Evolutionary conservation across 2,329 filamentous ascomycete genomes (phyloP).

Genomic region (Ophiocordyceps robertsii): DNA sequence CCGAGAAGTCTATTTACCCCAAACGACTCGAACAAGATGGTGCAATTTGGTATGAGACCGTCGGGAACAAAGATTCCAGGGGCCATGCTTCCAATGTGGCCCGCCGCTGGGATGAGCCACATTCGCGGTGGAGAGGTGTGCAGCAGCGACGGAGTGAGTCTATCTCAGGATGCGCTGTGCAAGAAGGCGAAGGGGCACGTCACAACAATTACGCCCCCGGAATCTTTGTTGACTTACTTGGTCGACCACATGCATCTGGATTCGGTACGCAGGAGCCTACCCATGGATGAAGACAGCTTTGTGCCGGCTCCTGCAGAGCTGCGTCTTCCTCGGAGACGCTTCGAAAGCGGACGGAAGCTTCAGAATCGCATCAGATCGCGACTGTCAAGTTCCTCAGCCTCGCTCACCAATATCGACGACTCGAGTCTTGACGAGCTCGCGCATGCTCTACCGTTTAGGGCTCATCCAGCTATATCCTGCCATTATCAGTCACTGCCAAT

Average conservation of each 20-base stretch:
- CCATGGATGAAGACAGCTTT: conserved; percentile 23
- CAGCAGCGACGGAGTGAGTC: not conserved
- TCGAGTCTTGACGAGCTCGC: conserved; percentile 23
- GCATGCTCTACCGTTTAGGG: conserved; percentile 6
- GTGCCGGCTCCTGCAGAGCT: conserved; percentile 32
- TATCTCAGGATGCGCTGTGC: conserved; percentile 3
- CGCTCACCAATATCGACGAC: conserved; percentile 5
- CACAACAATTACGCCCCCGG: conserved; percentile 23
- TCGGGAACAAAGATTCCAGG: conserved; percentile 48
- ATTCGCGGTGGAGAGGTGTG: conserved; percentile 32
- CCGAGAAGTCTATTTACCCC: conserved; percentile 15
- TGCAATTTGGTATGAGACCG: conserved; percentile 30
- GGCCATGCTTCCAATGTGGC: conserved; percentile 57
- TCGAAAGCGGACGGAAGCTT: conserved; percentile 43
- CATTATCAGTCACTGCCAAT: conserved; percentile 47
- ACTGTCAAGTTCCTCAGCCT: conserved; percentile 20
- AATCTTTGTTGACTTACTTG: conserved; percentile 27
- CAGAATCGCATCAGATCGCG: conserved; percentile 33
- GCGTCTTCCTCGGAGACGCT: conserved; percentile 39
- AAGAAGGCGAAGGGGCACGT: conserved; percentile 38
- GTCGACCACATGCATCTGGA: conserved; percentile 13
- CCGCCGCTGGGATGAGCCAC: conserved; percentile 49
- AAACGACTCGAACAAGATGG: conserved; percentile 13
- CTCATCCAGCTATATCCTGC: conserved; percentile 45
- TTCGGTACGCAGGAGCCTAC: conserved; percentile 13